Conservation (phyloP, 2,329 filamentous ascomycete genomes). For the Xylariaceae sp. region DNA sequence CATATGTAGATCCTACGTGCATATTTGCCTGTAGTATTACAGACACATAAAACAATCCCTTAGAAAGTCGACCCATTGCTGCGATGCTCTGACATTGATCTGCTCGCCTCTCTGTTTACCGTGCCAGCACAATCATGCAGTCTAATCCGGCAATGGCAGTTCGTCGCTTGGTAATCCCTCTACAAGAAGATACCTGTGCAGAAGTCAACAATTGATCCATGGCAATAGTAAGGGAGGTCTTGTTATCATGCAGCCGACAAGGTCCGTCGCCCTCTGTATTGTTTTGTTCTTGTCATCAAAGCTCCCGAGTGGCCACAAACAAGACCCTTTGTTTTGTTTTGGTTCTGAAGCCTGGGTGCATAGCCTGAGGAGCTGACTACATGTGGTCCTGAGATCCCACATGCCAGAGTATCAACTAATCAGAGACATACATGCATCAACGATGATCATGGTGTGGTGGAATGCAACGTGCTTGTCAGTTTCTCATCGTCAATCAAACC, state of each 20-base stretch:
- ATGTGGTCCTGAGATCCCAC: constrained; percentile 4
- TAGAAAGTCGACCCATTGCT: too few species aligned
- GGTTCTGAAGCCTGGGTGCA: constrained; percentile 2
- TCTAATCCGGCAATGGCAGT: constrained; percentile 9
- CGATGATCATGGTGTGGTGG: constrained; percentile 17
- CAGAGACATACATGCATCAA: constrained; percentile 14
- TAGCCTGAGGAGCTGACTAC: neutral
- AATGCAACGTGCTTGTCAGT: constrained; percentile 25
- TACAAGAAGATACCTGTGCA: neutral
- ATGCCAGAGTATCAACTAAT: constrained; percentile 9
- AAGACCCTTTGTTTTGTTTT: constrained; percentile 2
- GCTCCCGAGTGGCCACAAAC: constrained; percentile 8
- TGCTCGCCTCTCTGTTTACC: too few species aligned
- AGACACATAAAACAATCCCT: too few species aligned
- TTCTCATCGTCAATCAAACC: constrained; percentile 18
- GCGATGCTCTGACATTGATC: too few species aligned
- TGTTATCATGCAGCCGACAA: constrained; percentile 18
- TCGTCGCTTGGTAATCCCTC: neutral
- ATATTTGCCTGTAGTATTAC: neutral
- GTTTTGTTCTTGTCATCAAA: constrained; percentile 5
- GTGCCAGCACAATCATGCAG: constrained; percentile 1
- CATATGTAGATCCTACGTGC: neutral
- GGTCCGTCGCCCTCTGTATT: constrained; percentile 1
- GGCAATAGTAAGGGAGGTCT: constrained; percentile 3
- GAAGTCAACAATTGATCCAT: constrained; percentile 6